Evolutionary conservation across 768 basidiomycete species (phyloP).

Genomic region (Leccinellum luteum): DNA sequence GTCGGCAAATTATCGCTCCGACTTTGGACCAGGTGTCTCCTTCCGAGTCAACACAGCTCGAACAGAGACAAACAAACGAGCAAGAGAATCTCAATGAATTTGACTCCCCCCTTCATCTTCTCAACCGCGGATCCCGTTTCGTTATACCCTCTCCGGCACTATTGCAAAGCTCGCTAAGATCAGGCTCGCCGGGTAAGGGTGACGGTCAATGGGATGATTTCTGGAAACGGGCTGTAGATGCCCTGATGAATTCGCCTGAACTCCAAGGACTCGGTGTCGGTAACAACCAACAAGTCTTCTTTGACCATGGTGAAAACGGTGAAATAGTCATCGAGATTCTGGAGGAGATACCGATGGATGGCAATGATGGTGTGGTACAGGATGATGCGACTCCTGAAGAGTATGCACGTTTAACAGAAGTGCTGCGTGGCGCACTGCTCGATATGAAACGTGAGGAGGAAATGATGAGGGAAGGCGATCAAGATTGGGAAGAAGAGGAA

Average conservation of each 20-base stretch:
- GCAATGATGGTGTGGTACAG: constrained; percentile 17
- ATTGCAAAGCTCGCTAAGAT: constrained; percentile 19
- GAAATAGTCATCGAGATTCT: constrained; percentile 42
- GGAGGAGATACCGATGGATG: constrained; percentile 43
- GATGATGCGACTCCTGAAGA: constrained; percentile 37
- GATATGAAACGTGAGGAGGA: constrained; percentile 42
- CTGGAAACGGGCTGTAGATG: constrained; percentile 29
- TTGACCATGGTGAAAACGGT: constrained; percentile 43
- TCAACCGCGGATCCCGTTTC: constrained; percentile 49
- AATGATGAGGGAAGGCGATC: constrained; percentile 19
- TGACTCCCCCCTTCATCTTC: constrained; percentile 54
- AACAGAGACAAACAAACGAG: constrained; percentile 27
- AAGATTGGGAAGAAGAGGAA: constrained; percentile 30
- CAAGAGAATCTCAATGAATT: constrained; percentile 42
- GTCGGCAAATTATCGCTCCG: constrained; percentile 64
- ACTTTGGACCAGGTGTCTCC: constrained; percentile 15
- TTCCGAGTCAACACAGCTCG: constrained; percentile 31
- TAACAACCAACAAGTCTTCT: constrained; percentile 36
- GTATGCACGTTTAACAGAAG: constrained; percentile 45
- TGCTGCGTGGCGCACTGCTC: constrained; percentile 52
- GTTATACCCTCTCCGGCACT: constrained; percentile 33
- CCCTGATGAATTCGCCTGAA: constrained; percentile 31
- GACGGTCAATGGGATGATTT: constrained; percentile 20
- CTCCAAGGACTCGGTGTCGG: constrained; percentile 23
- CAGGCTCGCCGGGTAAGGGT: constrained; percentile 14